phyloP scores from a whole-genome alignment of 495 filamentous ascomycete genomes.

The Astrothelium subdiscretum region DNA sequence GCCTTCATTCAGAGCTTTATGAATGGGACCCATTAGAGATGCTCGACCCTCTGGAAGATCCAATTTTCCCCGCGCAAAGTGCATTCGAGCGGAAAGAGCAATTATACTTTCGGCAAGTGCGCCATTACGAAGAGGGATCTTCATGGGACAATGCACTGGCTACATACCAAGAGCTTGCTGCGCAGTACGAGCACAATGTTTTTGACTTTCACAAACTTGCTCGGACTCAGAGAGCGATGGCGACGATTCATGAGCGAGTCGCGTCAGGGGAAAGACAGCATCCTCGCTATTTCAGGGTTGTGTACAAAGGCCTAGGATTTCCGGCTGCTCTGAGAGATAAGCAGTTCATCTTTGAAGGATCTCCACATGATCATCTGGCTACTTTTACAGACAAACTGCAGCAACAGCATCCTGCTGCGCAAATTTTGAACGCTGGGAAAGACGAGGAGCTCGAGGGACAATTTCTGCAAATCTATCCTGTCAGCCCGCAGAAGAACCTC shows the following conservation, averaged over 20 bases:
- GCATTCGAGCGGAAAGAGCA: constrained; percentile 89
- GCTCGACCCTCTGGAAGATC: constrained; percentile 59
- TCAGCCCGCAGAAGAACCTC: constrained; percentile 72
- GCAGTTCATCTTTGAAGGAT: constrained; percentile 83
- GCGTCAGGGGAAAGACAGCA: constrained; percentile 63
- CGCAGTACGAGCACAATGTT: constrained; percentile 75
- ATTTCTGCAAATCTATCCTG: constrained; percentile 71
- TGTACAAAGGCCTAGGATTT: constrained; percentile 87
- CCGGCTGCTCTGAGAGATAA: constrained; percentile 70
- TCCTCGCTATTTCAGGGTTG: constrained; percentile 83
- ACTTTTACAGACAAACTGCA: constrained; percentile 89
- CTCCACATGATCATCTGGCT: constrained; percentile 59
- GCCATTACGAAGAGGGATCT: constrained; percentile 82
- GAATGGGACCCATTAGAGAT: constrained; percentile 68
- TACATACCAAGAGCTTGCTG: constrained; percentile 80
- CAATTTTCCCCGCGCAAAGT: constrained; percentile 68
- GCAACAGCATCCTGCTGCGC: constrained; percentile 77
- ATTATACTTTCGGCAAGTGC: constrained; percentile 88
- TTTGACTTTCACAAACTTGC: constrained; percentile 92
- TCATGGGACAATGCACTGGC: constrained; percentile 86
- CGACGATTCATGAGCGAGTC: constrained; percentile 82
- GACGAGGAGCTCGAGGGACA: constrained; percentile 84
- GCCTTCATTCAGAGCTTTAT: constrained; percentile 80
- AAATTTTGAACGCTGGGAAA: constrained; percentile 60
- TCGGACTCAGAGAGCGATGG: constrained; percentile 79